Percentiles rank a stretch among this genome's conserved stretches.
These are phyloP conservation scores for Spergularia bocconei DNA, from an alignment of 148 eudicot genomes.

Conservation along the genomic window DNA sequence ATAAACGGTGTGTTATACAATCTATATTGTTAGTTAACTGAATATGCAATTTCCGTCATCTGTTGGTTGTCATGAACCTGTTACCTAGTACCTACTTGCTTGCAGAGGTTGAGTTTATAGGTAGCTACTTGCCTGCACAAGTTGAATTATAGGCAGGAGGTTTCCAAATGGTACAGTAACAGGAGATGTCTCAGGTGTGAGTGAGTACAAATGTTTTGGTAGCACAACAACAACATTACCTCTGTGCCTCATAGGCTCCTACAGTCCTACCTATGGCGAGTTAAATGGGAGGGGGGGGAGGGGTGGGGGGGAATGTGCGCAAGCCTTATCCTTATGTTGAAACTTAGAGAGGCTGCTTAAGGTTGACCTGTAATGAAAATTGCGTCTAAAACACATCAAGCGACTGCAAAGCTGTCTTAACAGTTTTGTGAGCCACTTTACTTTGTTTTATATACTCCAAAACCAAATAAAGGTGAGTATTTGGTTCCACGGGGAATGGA, in stretches of 20 bases:
- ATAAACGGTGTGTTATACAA: conserved; percentile 62
- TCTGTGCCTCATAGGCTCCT: background rate
- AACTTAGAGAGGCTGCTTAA: background rate
- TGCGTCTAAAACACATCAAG: background rate
- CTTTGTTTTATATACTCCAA: too few species aligned
- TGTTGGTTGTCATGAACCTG: background rate
- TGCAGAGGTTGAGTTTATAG: too few species aligned
- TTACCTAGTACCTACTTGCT: background rate
- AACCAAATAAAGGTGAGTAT: too few species aligned
- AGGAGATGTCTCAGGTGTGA: background rate
- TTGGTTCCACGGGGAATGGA: too few species aligned
- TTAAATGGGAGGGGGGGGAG: background rate
- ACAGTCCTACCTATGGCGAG: background rate
- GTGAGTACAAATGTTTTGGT: background rate
- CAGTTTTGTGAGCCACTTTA: background rate
- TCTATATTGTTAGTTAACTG: background rate
- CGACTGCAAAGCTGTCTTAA: background rate
- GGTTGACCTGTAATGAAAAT: background rate
- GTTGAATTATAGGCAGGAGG: background rate
- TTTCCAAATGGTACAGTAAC: too few species aligned
- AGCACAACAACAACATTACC: too few species aligned
- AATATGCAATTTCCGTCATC: background rate
- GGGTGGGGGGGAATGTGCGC: background rate
- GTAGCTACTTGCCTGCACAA: background rate
- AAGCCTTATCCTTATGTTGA: background rate